Evolutionary conservation across 2,329 filamentous ascomycete genomes (phyloP), one percentile per base, ranked within the genome.

Genomic region (Hyphodiscus sp.): DNA sequence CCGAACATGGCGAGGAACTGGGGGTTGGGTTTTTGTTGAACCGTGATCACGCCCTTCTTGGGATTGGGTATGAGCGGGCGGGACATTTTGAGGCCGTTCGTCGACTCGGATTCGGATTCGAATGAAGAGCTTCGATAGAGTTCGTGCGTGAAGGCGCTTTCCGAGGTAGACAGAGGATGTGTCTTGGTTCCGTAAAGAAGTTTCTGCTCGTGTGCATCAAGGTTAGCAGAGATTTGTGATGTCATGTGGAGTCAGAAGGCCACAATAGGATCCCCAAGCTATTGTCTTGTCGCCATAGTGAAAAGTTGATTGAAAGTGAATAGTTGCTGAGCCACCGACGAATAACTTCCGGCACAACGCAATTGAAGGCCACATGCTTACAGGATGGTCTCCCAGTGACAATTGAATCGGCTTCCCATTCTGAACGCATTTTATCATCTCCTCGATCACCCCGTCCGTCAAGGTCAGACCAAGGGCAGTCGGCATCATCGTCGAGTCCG

Each of bases 381-480:
- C 82, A 41, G 82, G 82, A 61, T 70, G 74, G 63, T 71, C 73
- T 42, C 82, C 82, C 57, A 86, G 68, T 5, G 78, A 75, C 62
- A 86, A 71, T 62, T 80, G 73, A 50, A 85, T 74, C 45, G 76
- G 71, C 52, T 79, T 74, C 49, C 80, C 80, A 70, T 76, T 74
- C 62, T 78, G 77, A 41, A 80, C 75, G 63, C 77, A 80, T 67
- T 74, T 74, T 60, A 86, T 83, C 76, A 86, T 79, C 57, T 80
- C 75, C 65, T 83, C 79, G 62, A 86, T 78, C 49, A 82, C 73
- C 65, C 72, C 73, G 65, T 83, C 76, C 61, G 72, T 76, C 57
- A 86, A 69, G n/a, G 73, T 76, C 52, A 86, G 70, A 58, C 79
- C 75, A 64, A 85, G 80, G 30, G 78, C 79, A 63, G 83, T 79